phyloP scores from a whole-genome alignment of 2,329 filamentous ascomycete genomes.

The Pyricularia sp. region DNA sequence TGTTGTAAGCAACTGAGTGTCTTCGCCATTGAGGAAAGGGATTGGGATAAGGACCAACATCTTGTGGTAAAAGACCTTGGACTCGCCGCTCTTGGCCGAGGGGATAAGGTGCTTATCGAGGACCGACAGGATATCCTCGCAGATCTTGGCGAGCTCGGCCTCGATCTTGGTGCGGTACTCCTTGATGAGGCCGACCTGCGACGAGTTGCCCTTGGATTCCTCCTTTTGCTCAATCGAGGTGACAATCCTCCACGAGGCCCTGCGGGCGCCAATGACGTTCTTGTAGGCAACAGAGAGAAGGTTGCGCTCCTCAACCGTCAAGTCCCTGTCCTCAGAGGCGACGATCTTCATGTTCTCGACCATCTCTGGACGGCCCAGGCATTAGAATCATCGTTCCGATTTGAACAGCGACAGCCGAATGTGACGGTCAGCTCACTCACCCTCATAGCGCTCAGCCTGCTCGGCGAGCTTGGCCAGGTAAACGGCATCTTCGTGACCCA shows the following conservation, averaged over 20 bases:
- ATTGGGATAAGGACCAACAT: constrained; percentile 46
- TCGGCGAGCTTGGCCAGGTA: constrained; percentile 99
- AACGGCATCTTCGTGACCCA: constrained; percentile 99
- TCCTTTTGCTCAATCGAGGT: constrained; percentile 99
- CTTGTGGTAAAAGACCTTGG: constrained; percentile 99
- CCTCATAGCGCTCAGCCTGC: constrained; percentile 99
- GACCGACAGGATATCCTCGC: constrained; percentile 91
- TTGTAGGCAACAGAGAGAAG: constrained; percentile 97
- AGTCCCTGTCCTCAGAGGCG: constrained; percentile 71
- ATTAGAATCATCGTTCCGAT: constrained; percentile 7
- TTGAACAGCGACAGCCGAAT: not conserved
- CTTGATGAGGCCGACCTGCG: constrained; percentile 84
- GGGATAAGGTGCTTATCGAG: constrained; percentile 90
- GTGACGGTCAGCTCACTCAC: constrained; percentile 39
- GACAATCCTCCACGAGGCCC: constrained; percentile 96
- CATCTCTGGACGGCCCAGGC: constrained; percentile 57
- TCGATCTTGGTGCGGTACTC: constrained; percentile 99
- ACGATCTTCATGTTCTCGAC: constrained; percentile 99
- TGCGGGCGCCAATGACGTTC: constrained; percentile 94
- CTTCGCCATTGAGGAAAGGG: not conserved
- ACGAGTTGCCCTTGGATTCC: constrained; percentile 94
- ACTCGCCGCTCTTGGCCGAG: constrained; percentile 88
- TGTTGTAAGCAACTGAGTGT: not conserved
- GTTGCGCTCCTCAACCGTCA: constrained; percentile 92
- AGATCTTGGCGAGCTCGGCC: constrained; percentile 91